phyloP scores from a whole-genome alignment of 306 rosid genomes.

The Prunus salicina region DNA sequence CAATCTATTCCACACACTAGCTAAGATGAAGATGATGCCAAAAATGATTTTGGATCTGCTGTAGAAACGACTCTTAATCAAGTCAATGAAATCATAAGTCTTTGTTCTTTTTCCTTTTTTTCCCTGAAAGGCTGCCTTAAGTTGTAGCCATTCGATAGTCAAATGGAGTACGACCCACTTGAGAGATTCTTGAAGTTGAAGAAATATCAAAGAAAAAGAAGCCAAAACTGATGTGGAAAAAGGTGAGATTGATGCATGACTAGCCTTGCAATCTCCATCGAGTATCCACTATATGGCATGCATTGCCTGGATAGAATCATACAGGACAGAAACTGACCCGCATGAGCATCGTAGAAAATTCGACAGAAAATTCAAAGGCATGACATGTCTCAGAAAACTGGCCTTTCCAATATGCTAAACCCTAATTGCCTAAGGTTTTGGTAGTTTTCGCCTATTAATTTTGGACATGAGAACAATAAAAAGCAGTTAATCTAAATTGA shows the following conservation, averaged over 20 bases:
- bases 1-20: neutral
- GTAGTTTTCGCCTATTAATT: neutral
- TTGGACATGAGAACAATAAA: too few relatives aligned
- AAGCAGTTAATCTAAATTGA: too few relatives aligned
- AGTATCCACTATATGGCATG: slow-evolving; percentile 11
- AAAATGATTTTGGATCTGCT: neutral
- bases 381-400: neutral
- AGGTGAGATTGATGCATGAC: slow-evolving; percentile 36
- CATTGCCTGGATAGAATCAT: slow-evolving; percentile 28
- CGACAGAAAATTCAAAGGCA: neutral
- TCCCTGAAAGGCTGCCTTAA: neutral
- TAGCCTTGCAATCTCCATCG: slow-evolving; percentile 3
- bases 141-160: neutral
- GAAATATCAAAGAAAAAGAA: slow-evolving; percentile 21
- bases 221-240: slow-evolving; percentile 20
- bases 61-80: neutral
- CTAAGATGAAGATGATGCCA: neutral
- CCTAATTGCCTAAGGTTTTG: slow-evolving; percentile 11
- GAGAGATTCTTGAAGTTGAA: slow-evolving; percentile 1
- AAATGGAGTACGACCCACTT: slow-evolving; percentile 4
- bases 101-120: neutral
- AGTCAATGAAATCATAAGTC: neutral
- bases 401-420: neutral
- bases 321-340: slow-evolving; percentile 2
- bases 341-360: neutral